Conservation (phyloP, 164 flowering plant species). For the Berberis vulgaris region DNA sequence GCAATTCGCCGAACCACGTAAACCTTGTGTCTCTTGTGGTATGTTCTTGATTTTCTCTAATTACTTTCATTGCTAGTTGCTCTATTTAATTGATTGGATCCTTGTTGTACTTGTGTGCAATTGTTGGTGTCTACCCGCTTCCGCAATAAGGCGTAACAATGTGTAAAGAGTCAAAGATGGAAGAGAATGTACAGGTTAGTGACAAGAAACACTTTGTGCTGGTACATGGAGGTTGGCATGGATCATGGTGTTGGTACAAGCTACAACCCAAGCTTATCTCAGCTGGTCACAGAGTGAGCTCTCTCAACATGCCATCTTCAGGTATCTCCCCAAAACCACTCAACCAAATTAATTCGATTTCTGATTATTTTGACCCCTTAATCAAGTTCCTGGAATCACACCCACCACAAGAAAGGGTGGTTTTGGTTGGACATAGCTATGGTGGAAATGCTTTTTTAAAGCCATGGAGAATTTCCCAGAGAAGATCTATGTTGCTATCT, state of each 20-base stretch:
- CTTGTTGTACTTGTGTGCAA: too few species aligned
- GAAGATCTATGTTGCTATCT: background rate
- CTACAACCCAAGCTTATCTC: conserved; percentile 10
- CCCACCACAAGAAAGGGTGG: conserved; percentile 18
- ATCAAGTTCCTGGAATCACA: conserved; percentile 12
- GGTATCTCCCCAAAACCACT: conserved; percentile 15
- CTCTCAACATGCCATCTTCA: conserved; percentile 20
- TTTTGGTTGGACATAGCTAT: conserved; percentile 22
- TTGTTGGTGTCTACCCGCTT: too few species aligned
- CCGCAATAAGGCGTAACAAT: too few species aligned
- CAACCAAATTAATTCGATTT: conserved; percentile 3
- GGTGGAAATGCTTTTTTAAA: background rate
- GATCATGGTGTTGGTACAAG: conserved; percentile 12
- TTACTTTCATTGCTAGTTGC: too few species aligned
- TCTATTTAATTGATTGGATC: too few species aligned
- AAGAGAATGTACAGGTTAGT: too few species aligned
- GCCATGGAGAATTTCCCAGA: background rate
- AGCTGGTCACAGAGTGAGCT: conserved; percentile 28
- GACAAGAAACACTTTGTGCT: background rate
- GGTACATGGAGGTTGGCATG: conserved; percentile 7
- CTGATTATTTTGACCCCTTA: conserved; percentile 16
- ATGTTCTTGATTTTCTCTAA: too few species aligned
- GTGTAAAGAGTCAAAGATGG: too few species aligned
- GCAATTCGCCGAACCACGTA: too few species aligned
- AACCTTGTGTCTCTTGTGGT: too few species aligned